phyloP scores from a whole-genome alignment of 257 asterid species.

The Verbena officinalis region DNA sequence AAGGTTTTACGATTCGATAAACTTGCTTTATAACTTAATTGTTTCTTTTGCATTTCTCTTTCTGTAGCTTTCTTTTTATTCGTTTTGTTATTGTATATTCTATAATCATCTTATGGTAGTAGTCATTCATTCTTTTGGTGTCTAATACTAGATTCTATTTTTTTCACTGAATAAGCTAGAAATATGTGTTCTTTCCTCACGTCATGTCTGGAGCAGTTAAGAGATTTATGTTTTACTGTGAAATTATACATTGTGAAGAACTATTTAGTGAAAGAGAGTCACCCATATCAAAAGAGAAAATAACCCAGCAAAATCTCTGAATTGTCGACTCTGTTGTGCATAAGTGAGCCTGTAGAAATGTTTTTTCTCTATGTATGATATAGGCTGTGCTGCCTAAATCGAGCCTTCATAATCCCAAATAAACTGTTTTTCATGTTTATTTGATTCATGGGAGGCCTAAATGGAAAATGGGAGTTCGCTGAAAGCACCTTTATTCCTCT shows the following conservation, averaged over 20 bases:
- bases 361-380: not conserved
- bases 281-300: conserved; percentile 6
- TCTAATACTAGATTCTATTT: conserved; percentile 12
- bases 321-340: not conserved
- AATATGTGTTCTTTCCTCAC: conserved; percentile 5
- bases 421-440: conserved; percentile 35
- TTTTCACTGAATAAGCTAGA: conserved; percentile 6
- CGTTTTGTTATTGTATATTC: not conserved
- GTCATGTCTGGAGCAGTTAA: conserved; percentile 13
- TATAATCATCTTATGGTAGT: not conserved
- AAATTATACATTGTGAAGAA: not conserved
- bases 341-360: conserved; percentile 7
- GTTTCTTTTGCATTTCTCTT: not conserved
- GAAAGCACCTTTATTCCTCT: conserved; percentile 39
- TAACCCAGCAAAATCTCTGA: not conserved
- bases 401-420: conserved; percentile 43
- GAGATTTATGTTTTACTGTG: not conserved
- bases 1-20: not conserved
- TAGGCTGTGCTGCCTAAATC: not conserved
- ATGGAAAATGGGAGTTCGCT: conserved; percentile 45
- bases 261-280: conserved; percentile 4
- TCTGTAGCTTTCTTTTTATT: not conserved
- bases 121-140: conserved; percentile 2
- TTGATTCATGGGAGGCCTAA: conserved; percentile 63
- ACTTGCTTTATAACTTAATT: not conserved